Evolutionary conservation across 2,329 filamentous ascomycete species (phyloP).

Genomic region (Aspergillus terreus): DNA sequence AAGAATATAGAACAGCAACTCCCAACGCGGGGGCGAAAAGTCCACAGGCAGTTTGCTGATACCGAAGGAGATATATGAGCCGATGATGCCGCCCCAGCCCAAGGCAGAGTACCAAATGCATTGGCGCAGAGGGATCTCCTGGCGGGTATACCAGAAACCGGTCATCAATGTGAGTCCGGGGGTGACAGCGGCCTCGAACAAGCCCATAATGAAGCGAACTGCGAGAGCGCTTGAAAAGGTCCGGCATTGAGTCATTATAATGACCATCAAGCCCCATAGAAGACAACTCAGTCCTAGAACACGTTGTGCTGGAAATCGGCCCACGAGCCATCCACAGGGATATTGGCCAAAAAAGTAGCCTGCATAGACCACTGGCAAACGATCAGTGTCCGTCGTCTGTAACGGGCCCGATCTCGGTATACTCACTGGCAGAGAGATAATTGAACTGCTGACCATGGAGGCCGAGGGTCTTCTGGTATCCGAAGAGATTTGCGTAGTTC

Average conservation of each 20-base stretch:
- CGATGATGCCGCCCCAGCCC: conserved; percentile 10
- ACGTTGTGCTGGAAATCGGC: conserved; percentile 12
- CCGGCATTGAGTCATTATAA: conserved; percentile 13
- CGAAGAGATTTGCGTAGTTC: conserved; percentile 12
- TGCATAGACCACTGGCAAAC: conserved; percentile 9
- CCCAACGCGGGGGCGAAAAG: conserved; percentile 5
- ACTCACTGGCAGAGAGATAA: conserved; percentile 10
- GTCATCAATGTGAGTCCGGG: conserved; percentile 11
- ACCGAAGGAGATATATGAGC: conserved; percentile 10
- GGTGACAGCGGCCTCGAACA: conserved; percentile 10
- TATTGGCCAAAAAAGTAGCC: conserved; percentile 14
- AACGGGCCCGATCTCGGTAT: not conserved
- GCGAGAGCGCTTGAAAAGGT: conserved; percentile 9
- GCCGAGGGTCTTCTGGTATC: conserved; percentile 8
- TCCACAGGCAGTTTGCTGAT: conserved; percentile 5
- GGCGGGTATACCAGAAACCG: conserved; percentile 13
- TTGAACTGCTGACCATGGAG: conserved; percentile 4
- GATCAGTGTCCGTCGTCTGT: not conserved
- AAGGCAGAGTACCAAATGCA: conserved; percentile 12
- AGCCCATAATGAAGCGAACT: conserved; percentile 9
- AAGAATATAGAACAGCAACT: conserved; percentile 10
- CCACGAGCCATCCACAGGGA: conserved; percentile 11
- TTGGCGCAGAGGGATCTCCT: conserved; percentile 11
- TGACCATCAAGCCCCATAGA: conserved; percentile 10
- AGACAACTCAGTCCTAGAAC: conserved; percentile 9